These are phyloP conservation scores for Globisporangium nodosum DNA, from an alignment of 352 stramenopile genomes.

Conservation along the genomic window DNA sequence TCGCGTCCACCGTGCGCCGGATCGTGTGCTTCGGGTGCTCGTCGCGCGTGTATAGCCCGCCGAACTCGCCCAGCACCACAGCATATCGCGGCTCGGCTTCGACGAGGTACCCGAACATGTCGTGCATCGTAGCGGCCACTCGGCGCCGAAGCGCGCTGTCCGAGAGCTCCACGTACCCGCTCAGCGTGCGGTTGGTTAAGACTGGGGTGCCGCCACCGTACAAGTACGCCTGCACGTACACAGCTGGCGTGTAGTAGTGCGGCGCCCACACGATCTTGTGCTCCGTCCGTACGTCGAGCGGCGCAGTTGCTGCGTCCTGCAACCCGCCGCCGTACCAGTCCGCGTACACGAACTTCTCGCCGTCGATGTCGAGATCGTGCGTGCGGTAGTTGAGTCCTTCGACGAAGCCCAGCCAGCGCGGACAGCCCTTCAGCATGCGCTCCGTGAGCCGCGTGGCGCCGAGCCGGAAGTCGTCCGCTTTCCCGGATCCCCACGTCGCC, in stretches of 20 bases:
- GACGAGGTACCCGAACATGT: slow-evolving; percentile 37
- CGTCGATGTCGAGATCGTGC: slow-evolving; percentile 23
- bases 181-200: slow-evolving; percentile 4
- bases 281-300: slow-evolving; percentile 8
- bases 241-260: slow-evolving; percentile 31
- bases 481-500: slow-evolving; percentile 38
- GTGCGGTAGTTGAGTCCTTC: slow-evolving; percentile 26
- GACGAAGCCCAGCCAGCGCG: slow-evolving; percentile 29
- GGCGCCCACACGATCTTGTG: slow-evolving; percentile 31
- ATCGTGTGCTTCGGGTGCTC: slow-evolving; percentile 39
- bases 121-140: slow-evolving; percentile 23
- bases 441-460: slow-evolving; percentile 19
- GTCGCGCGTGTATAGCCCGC: slow-evolving; percentile 47
- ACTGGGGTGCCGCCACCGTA: slow-evolving; percentile 19
- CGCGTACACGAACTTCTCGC: slow-evolving; percentile 21
- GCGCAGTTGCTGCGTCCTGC: slow-evolving; percentile 17
- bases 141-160: slow-evolving; percentile 16
- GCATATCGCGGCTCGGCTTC: slow-evolving; percentile 10
- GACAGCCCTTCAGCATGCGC: slow-evolving; percentile 27
- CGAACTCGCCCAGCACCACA: slow-evolving; percentile 46
- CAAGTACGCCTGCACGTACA: slow-evolving; percentile 28
- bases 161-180: slow-evolving; percentile 23
- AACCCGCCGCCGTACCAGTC: slow-evolving; percentile 37
- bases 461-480: slow-evolving; percentile 17
- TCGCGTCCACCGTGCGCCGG: slow-evolving; percentile 38